These are phyloP conservation scores for Gentiana dahurica DNA, from an alignment of 257 asterid genomes.

Conservation along the genomic window DNA sequence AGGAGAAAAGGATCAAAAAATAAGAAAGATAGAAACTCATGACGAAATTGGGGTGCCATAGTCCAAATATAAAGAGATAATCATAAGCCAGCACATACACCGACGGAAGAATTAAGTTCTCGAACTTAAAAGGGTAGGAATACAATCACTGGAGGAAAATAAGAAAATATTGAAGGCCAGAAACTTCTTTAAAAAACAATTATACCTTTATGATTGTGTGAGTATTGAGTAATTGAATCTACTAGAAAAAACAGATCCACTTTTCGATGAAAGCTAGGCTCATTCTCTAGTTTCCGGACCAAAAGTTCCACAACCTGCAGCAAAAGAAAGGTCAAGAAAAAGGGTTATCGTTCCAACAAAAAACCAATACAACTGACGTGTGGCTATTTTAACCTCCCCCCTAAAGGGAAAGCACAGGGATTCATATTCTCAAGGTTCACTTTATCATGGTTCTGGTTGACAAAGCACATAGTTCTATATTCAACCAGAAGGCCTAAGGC, in stretches of 20 bases:
- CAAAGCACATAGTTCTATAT: too few relatives aligned
- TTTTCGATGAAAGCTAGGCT: conserved; percentile 64
- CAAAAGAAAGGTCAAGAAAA: neutral
- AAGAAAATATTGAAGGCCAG: too few relatives aligned
- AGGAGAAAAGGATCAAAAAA: neutral
- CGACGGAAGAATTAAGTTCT: neutral
- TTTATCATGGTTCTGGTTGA: too few relatives aligned
- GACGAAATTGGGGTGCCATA: neutral
- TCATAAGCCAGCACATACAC: too few relatives aligned
- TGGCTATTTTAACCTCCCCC: too few relatives aligned
- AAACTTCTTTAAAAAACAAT: neutral
- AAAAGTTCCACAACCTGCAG: conserved; percentile 92
- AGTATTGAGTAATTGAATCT: conserved; percentile 94
- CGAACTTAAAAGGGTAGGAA: neutral
- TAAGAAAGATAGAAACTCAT: neutral
- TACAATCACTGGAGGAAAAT: too few relatives aligned
- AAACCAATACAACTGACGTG: neutral
- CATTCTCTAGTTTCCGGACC: conserved; percentile 67
- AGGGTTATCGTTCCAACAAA: neutral
- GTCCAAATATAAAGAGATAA: neutral
- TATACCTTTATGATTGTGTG: conserved; percentile 87
- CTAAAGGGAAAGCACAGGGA: too few relatives aligned
- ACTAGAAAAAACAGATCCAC: conserved; percentile 90
- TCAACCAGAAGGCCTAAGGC: too few relatives aligned
- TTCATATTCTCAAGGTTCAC: too few relatives aligned